Base-by-base conservation (phyloP, 176 grass and related monocot genomes). In the Avena eriantha region DNA sequence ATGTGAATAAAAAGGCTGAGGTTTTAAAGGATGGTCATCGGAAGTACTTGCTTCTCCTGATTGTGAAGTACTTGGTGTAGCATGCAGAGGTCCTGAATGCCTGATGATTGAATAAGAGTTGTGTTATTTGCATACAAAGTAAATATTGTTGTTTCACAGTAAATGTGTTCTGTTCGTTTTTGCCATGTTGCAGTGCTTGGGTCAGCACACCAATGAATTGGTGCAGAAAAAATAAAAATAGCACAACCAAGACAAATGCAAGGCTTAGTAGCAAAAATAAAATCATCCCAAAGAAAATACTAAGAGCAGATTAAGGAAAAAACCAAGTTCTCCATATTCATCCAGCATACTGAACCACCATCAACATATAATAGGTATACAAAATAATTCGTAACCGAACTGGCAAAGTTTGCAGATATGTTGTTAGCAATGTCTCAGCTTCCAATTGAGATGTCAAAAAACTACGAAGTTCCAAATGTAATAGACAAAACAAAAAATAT, bases 1-100 rank as follows among this genome's bases (percentile, higher is more conserved):
- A 74, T 53, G 35, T 87, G 69, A 50, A 57, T 48, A 26, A 73
- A 56, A 83, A 83, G 89, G 36, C 57, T 24, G 57, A 84, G 76
- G 48, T 69, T 85, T 26, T 29, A 64, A 84, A 75, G 68, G 31
- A 69, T 76, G 10, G 16, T 49, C 34, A 1, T 58, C 26, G n/a
- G 81, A 88, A 76, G 48, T 85, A 84, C 39, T 41, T 41, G 39
- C 39, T 41, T 41, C 39, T 41, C 39, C 39, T 41, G 39, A 41
- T 41, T 41, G 69, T 34, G 29, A 73, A 60, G 76, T 50, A 45
- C 31, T 88, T 70, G 81, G 45, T 84, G 76, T 69, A 85, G 85
- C 59, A 12, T 60, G 71, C 10, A 50, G 21, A 77, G 77, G 70
- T 85, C 16, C 77, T 91, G 86, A 69, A 51, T 61, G 16, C 70